Conservation (phyloP, 805 yeast genomes). For the Wickerhamomyces chaumierensis region DNA sequence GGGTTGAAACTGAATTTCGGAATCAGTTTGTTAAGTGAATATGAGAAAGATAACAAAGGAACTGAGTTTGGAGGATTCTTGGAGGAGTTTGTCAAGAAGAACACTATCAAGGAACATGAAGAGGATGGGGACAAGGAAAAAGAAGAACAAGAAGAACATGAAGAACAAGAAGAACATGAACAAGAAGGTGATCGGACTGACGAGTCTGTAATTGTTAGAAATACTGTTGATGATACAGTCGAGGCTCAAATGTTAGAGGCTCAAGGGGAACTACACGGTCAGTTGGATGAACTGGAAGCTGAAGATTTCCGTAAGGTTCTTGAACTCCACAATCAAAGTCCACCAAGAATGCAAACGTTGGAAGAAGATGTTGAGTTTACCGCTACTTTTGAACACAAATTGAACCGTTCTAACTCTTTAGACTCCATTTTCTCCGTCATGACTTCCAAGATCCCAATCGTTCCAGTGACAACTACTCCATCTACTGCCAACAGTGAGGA, state of each 20-base stretch:
- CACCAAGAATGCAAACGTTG: background rate
- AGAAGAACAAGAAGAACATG: background rate
- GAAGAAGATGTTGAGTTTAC: slow-evolving; percentile 1
- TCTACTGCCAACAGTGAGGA: background rate
- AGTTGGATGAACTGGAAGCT: slow-evolving; percentile 1
- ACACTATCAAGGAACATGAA: background rate
- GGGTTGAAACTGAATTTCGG: slow-evolving; percentile 10
- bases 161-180: background rate
- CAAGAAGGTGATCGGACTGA: background rate
- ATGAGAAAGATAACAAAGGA: background rate
- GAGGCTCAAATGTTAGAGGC: background rate
- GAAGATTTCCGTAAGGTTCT: background rate
- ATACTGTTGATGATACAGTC: background rate
- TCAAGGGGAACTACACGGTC: background rate
- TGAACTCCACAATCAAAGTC: background rate
- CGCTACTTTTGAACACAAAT: slow-evolving; percentile 15
- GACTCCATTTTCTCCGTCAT: slow-evolving; percentile 18
- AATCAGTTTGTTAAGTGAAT: background rate
- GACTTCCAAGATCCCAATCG: slow-evolving; percentile 12
- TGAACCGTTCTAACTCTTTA: slow-evolving; percentile 20
- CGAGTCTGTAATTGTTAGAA: background rate
- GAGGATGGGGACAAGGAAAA: background rate
- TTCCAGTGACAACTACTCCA: slow-evolving; percentile 8
- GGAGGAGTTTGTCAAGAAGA: slow-evolving; percentile 4
- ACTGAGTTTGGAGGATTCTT: slow-evolving; percentile 1